Evolutionary conservation across 108 stramenopile species (phyloP), one percentile per base, ranked within the genome.

Genomic region (Cyclotella kingstonii): DNA sequence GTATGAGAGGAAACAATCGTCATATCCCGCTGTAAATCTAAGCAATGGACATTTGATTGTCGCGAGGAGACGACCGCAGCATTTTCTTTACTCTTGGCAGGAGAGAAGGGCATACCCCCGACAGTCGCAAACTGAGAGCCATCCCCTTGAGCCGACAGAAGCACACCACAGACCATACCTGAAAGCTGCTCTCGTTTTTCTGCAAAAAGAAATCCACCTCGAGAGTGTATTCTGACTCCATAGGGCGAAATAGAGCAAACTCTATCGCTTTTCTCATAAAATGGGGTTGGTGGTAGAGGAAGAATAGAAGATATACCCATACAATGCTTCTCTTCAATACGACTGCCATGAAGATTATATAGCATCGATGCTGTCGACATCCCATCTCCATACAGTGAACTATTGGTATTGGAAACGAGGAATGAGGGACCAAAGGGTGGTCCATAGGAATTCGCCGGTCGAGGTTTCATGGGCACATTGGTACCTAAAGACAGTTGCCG

Each of bases 11-110:
- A 77, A 12, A 91, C 83, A 11, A 80, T 68, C n/a, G 77, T 77
- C 44, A 87, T 71, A 41, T 83, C 84, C 18, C 79, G 73, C 57
- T 84, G 84, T 11, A 91, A 5, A 70, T 91, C 86, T 49, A 87
- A 50, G 54, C 84, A 87, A 64, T 80, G 83, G 3, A 91, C 59
- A 22, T 84, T 53, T 19, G n/a, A n/a, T n/a, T n/a, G n/a, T n/a
- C n/a, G n/a, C n/a, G n/a, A n/a, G n/a, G n/a, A 36, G 36, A 36
- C 28, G 6, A 5, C 19, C 8, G 48, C 53, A 27, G 15, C 27
- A 18, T 22, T 36, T 5, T 41, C 38, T 19, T 43, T 43, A 1
- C 46, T n/a, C n/a, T n/a, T n/a, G 57, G 17, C 26, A 23, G 22
- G n/a, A 11, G 34, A 31, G 21, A 57, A 59, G 19, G 83, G 63